Evolutionary conservation across 805 yeast genomes (phyloP).

Genomic region (Saturnispora besseyi): DNA sequence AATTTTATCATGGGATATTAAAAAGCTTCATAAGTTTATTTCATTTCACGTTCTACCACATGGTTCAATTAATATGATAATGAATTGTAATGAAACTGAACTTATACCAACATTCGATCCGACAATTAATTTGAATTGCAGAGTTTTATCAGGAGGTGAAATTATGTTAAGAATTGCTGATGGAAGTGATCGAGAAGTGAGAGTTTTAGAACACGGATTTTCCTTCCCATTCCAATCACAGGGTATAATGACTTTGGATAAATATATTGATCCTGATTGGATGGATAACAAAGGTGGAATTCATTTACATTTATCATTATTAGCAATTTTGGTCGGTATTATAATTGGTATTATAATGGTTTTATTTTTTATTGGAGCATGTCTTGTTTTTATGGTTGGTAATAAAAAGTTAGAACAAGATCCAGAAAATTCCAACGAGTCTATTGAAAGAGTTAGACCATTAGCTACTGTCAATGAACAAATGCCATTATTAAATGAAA

Average conservation of each 20-base stretch:
- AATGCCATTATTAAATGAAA: conserved; percentile 9
- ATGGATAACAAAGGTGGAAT: conserved; percentile 34
- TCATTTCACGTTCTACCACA: conserved; percentile 63
- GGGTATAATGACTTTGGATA: conserved; percentile 59
- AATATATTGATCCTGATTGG: conserved; percentile 63
- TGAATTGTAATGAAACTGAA: conserved; percentile 35
- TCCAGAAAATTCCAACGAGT: not conserved
- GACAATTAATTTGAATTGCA: conserved; percentile 36
- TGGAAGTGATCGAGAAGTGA: conserved; percentile 48
- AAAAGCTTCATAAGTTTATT: conserved; percentile 42
- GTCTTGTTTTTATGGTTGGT: conserved; percentile 29
- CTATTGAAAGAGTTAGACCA: conserved; percentile 2
- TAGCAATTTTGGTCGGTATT: conserved; percentile 61
- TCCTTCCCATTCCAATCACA: conserved; percentile 28
- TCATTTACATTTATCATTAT: conserved; percentile 54
- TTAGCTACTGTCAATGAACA: conserved; percentile 8
- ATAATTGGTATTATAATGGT: conserved; percentile 47
- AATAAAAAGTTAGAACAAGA: conserved; percentile 5
- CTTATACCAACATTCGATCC: conserved; percentile 36
- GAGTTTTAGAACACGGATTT: conserved; percentile 56
- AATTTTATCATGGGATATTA: conserved; percentile 30
- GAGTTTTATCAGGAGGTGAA: conserved; percentile 32
- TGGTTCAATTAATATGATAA: conserved; percentile 37
- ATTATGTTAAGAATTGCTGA: conserved; percentile 34
- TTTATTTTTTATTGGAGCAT: conserved; percentile 27